A percentile compares a stretch with the other conserved stretches of the same genome.
Conservation (phyloP, 2,329 filamentous ascomycete species). For the Hypoxylon sp. region DNA sequence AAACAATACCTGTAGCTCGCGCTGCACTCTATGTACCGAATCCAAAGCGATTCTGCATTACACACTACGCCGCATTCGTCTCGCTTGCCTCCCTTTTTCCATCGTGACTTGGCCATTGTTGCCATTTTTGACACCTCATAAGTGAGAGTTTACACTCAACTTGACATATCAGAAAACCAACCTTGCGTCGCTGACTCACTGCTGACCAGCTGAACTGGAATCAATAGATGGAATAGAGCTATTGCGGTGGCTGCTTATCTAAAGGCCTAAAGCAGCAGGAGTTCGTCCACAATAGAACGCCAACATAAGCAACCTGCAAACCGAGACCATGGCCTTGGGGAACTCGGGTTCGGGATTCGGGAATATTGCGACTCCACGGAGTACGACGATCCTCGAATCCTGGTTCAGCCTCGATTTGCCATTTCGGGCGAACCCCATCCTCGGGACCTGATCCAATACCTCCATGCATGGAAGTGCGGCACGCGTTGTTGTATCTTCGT, state of each 20-base stretch:
- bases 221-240: conserved; percentile 15
- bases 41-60: conserved; percentile 29
- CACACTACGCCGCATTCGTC: conserved; percentile 12
- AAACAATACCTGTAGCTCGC: conserved; percentile 44
- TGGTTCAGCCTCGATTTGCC: conserved; percentile 30
- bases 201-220: conserved; percentile 19
- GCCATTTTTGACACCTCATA: conserved; percentile 1
- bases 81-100: conserved; percentile 2
- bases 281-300: conserved; percentile 8
- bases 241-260: conserved; percentile 21
- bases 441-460: conserved; percentile 20
- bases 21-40: conserved; percentile 38
- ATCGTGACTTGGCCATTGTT: conserved; percentile 10
- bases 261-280: conserved; percentile 17
- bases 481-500: conserved; percentile 21
- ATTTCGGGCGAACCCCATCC: conserved; percentile 23
- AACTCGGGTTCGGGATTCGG: conserved; percentile 17
- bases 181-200: conserved; percentile 15
- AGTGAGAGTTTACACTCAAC: conserved; percentile 6
- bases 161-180: conserved; percentile 12
- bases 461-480: conserved; percentile 8
- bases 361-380: conserved; percentile 25
- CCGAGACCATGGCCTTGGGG: conserved; percentile 23
- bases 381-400: conserved; percentile 11
- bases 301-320: conserved; percentile 20